Conservation (phyloP, 257 asterid species). For the Solanum dulcamara region DNA sequence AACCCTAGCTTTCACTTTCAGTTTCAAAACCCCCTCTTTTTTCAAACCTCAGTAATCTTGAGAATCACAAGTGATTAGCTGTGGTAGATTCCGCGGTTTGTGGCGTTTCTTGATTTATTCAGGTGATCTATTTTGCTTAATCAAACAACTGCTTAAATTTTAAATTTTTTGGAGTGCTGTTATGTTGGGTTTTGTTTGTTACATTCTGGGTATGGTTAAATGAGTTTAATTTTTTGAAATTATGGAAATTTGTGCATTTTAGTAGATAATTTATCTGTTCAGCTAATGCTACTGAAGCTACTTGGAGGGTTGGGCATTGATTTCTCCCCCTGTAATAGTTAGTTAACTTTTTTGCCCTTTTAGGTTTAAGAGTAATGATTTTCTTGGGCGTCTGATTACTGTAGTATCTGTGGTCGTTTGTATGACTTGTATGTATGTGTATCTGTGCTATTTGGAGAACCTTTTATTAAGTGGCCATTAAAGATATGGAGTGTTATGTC, state of each 20-base stretch:
- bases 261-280: not conserved
- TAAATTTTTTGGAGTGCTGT: not conserved
- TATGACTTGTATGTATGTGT: not conserved
- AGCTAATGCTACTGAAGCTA: not conserved
- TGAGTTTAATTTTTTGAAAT: not conserved
- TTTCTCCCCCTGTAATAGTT: not conserved
- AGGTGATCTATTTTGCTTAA: not conserved
- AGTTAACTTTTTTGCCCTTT: not conserved
- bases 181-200: not conserved
- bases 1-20: slow-evolving; percentile 28
- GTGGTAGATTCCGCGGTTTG: not conserved
- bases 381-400: not conserved
- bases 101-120: not conserved
- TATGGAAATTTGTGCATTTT: not conserved
- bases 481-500: not conserved
- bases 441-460: not conserved
- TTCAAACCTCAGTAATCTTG: slow-evolving; percentile 2
- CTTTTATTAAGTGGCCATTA: not conserved
- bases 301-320: not conserved
- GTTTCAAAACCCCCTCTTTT: slow-evolving; percentile 1
- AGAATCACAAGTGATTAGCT: slow-evolving; percentile 4
- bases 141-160: not conserved
- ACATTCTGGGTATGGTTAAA: not conserved
- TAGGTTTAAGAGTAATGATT: not conserved
- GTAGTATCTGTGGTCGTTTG: not conserved